Base-by-base conservation (phyloP, 805 yeast species). In the Tetrapisispora fleetii region DNA sequence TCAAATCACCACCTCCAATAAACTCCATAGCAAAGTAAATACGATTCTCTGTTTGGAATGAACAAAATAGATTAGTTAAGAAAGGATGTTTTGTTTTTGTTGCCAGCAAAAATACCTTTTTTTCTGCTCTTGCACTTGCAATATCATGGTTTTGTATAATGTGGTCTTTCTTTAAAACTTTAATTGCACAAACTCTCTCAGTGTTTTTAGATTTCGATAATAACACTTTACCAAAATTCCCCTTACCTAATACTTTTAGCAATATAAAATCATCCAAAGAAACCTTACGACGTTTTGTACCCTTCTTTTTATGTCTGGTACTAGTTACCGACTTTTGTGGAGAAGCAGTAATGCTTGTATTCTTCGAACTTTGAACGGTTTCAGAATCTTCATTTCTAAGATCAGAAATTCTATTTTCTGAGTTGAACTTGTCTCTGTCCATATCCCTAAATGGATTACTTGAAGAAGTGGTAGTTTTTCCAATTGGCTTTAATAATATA, bases 1-100 rank as follows among this genome's bases (percentile, higher is more conserved):
- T 93, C 61, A 93, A 76, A 70, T 93, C 99, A 66, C 99, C 99
- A 50, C 99, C 99, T 19, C 95, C 82, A 46, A 93, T 83, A 63
- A 89, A 93, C 67, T 93, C 98, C 99, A 93, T 93, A 16, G 95
- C 99, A 70, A 93, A 93, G 67, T 93, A 93, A 39, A 93, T 85
- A 63, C 99, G 80, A 63, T 95, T 93, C 57, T 93, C 99, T 0
- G 99, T 93, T 69, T 93, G 99, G 77, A 93, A 93, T 59, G 97
- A 90, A 62, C 96, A 93, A 64, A 83, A 91, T 53, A 93, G 72
- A 58, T 89, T 89, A 57, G 93, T 76, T 63, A 93, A 74, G 69
- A 93, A 93, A 39, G 99, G 99, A 71, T 93, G 97, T 56, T 78
- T 80, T 51, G 89, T 91, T 55, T 80, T 80, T 61, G 90, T 93